A percentile compares a stretch with the other conserved stretches of the same genome.
Evolutionary conservation across 2,329 filamentous ascomycete species (phyloP).

Genomic region (Exophiala xenobiotica): DNA sequence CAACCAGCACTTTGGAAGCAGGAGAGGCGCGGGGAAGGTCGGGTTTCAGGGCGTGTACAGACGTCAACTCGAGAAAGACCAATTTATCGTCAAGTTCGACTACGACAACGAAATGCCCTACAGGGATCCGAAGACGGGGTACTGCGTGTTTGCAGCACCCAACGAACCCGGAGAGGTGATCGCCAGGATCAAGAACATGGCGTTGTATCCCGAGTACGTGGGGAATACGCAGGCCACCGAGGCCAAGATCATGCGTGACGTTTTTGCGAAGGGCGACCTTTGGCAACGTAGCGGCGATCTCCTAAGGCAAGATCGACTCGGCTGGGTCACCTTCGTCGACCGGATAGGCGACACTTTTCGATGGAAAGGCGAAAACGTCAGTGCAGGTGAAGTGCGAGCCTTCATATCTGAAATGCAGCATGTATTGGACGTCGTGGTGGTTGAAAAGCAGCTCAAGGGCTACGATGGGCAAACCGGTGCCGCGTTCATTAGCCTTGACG

Average conservation of each 20-base stretch:
- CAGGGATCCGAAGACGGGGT: conserved; percentile 66
- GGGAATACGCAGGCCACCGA: conserved; percentile 64
- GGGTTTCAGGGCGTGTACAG: conserved; percentile 57
- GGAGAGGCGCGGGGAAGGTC: conserved; percentile 21
- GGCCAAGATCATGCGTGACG: conserved; percentile 64
- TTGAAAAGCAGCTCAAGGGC: conserved; percentile 56
- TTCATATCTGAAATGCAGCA: conserved; percentile 64
- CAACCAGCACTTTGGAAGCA: conserved; percentile 40
- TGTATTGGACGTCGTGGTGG: conserved; percentile 77
- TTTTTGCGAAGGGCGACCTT: conserved; percentile 65
- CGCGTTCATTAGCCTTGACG: conserved; percentile 45
- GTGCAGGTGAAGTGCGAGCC: conserved; percentile 76
- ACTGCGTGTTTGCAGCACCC: conserved; percentile 59
- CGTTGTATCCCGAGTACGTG: conserved; percentile 67
- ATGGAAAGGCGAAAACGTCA: conserved; percentile 71
- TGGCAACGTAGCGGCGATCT: conserved; percentile 69
- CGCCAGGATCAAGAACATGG: conserved; percentile 49
- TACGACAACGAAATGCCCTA: conserved; percentile 65
- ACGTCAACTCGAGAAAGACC: conserved; percentile 53
- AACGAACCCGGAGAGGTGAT: conserved; percentile 73
- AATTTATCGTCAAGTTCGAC: conserved; percentile 68
- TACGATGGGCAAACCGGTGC: conserved; percentile 51
- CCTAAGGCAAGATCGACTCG: conserved; percentile 59
- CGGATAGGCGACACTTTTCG: conserved; percentile 70
- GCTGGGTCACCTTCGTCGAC: conserved; percentile 68